A percentile compares a stretch with the other conserved stretches of the same genome.
Evolutionary conservation across 208 protist genomes (phyloP).

Genomic region (Trypanosoma theileri): DNA sequence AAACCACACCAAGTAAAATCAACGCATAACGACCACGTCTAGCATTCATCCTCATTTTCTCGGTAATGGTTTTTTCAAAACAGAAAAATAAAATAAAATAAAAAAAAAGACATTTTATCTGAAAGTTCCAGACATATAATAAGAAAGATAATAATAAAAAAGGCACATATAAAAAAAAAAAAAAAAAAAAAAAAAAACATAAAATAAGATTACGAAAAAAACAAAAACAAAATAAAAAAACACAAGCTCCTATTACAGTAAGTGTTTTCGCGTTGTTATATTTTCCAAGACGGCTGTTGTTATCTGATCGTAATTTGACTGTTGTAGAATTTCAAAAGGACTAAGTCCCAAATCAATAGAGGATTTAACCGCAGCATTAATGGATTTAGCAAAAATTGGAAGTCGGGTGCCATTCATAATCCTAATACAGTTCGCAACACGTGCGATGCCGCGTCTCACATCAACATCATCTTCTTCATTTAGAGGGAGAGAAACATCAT

Average conservation of each 20-base stretch:
- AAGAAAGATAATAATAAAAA: background rate
- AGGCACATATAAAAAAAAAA: background rate
- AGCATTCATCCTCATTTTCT: background rate
- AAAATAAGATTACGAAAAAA: background rate
- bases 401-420: constrained; percentile 42
- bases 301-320: constrained; percentile 35
- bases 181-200: background rate
- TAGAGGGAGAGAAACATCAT: background rate
- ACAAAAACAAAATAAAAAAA: background rate
- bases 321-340: constrained; percentile 55
- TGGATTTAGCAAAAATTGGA: constrained; percentile 57
- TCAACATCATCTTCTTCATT: constrained; percentile 13
- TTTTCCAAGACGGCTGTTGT: constrained; percentile 21
- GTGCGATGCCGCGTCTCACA: constrained; percentile 49
- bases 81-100: constrained; percentile 5
- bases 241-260: background rate
- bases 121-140: background rate
- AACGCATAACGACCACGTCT: background rate
- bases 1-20: background rate
- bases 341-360: constrained; percentile 55
- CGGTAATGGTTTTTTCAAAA: background rate
- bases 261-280: constrained; percentile 16
- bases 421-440: constrained; percentile 79
- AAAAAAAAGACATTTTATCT: background rate
- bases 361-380: constrained; percentile 49